Conservation (phyloP, 169 alveolate genomes). For the Plasmodium chabaudi region DNA sequence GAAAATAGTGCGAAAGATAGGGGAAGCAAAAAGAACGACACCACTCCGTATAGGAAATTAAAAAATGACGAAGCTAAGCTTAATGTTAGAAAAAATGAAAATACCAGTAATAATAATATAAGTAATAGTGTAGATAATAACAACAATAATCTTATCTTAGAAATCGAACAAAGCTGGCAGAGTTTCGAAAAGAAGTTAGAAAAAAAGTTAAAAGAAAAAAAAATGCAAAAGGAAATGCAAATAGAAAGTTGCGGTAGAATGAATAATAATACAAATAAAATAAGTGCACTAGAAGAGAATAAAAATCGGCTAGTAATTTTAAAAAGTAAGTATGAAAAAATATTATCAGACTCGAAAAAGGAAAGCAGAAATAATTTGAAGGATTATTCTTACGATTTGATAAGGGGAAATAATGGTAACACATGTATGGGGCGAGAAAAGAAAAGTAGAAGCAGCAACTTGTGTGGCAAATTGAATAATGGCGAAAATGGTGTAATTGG, state of each 20-base stretch:
- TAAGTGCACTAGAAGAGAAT: slow-evolving; percentile 73
- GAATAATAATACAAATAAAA: neutral
- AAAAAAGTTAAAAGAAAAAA: slow-evolving; percentile 25
- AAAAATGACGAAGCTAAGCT: too few species aligned
- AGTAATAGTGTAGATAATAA: neutral
- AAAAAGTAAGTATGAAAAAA: slow-evolving; percentile 55
- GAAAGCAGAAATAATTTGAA: slow-evolving; percentile 2
- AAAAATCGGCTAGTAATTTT: slow-evolving; percentile 33
- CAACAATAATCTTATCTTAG: slow-evolving; percentile 6
- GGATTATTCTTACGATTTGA: neutral
- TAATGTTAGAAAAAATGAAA: neutral
- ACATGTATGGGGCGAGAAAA: too few species aligned
- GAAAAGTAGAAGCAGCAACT: too few species aligned
- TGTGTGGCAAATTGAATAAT: too few species aligned
- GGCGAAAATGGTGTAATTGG: too few species aligned
- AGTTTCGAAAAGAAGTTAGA: slow-evolving; percentile 63
- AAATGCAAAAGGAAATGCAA: neutral
- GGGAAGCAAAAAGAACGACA: neutral
- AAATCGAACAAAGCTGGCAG: slow-evolving; percentile 73
- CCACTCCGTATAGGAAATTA: neutral
- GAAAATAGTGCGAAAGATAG: neutral
- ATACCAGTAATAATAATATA: too few species aligned
- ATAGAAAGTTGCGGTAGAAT: neutral
- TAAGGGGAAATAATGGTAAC: neutral
- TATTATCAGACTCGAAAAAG: slow-evolving; percentile 32